phyloP scores from a whole-genome alignment of 2,329 filamentous ascomycete species.

The Aspergillus sp. region DNA sequence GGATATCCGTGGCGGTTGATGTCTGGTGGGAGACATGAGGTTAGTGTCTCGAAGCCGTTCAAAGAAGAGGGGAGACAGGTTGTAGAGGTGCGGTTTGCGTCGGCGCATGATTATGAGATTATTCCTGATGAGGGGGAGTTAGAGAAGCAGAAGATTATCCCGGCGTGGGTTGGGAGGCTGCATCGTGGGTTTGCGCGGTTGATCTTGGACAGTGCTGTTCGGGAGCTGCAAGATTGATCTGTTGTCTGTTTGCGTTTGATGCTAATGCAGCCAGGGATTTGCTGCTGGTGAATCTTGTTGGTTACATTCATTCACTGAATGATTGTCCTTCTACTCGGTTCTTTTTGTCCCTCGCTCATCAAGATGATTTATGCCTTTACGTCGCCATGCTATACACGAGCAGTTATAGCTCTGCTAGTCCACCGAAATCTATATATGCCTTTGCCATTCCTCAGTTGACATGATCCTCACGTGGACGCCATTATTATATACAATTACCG shows the following conservation, averaged over 20 bases:
- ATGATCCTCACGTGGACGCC: too few relatives aligned
- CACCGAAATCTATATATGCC: too few relatives aligned
- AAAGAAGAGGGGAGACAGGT: slow-evolving; percentile 6
- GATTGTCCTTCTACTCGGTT: too few relatives aligned
- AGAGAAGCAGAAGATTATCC: slow-evolving; percentile 17
- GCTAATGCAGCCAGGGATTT: too few relatives aligned
- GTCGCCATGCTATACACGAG: too few relatives aligned
- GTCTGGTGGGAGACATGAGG: slow-evolving; percentile 20
- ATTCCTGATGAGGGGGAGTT: slow-evolving; percentile 12
- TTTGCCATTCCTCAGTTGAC: too few relatives aligned
- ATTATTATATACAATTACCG: too few relatives aligned
- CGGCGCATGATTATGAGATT: slow-evolving; percentile 22
- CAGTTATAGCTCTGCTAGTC: too few relatives aligned
- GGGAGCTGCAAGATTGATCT: slow-evolving; percentile 8
- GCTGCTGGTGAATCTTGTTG: not conserved
- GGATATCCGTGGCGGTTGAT: slow-evolving; percentile 24
- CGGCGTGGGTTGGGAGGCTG: slow-evolving; percentile 15
- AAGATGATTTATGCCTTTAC: too few relatives aligned
- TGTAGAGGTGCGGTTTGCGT: slow-evolving; percentile 22
- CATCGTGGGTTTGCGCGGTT: slow-evolving; percentile 22
- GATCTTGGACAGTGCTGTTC: slow-evolving; percentile 17
- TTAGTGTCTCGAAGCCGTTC: slow-evolving; percentile 20
- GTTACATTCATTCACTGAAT: too few relatives aligned
- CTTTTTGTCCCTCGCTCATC: too few relatives aligned
- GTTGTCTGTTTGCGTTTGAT: not conserved